These are phyloP conservation scores for Fraxinus ornus DNA, from an alignment of 305 asterid genomes.

Conservation along the genomic window DNA sequence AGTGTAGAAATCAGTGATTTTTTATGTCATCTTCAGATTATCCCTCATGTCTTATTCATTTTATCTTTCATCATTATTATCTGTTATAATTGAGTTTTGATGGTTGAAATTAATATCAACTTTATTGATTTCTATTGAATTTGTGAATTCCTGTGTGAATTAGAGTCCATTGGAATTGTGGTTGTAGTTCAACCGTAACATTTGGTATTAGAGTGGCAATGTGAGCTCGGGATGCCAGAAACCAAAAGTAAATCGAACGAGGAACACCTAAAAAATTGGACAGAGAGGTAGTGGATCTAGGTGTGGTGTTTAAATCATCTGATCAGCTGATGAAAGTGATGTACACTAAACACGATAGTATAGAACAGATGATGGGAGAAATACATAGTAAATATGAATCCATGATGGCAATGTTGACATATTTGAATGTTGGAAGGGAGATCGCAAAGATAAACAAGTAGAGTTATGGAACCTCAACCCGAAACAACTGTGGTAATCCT, in stretches of 20 bases:
- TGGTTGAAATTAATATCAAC: no score
- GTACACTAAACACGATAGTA: neutral
- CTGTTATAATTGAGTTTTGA: no score
- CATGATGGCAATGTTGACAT: neutral
- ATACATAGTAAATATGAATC: no score
- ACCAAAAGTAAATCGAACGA: neutral
- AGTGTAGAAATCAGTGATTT: no score
- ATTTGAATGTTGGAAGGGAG: neutral
- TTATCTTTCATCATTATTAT: no score
- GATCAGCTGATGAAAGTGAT: neutral
- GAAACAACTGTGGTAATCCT: no score
- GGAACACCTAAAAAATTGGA: neutral
- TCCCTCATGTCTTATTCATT: no score
- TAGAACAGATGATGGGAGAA: neutral
- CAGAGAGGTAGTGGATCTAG: neutral
- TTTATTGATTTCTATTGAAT: no score
- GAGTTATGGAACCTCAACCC: no score
- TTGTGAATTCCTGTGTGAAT: no score
- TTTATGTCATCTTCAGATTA: no score
- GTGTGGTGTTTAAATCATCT: neutral
- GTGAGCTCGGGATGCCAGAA: neutral
- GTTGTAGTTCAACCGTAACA: neutral
- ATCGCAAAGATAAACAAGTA: neutral
- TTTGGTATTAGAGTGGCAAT: neutral
- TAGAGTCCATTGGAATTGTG: no score